Percentiles rank a stretch among this genome's conserved stretches.
phyloP scores from a whole-genome alignment of 31 red algal species.

The Endocladia muricata region DNA sequence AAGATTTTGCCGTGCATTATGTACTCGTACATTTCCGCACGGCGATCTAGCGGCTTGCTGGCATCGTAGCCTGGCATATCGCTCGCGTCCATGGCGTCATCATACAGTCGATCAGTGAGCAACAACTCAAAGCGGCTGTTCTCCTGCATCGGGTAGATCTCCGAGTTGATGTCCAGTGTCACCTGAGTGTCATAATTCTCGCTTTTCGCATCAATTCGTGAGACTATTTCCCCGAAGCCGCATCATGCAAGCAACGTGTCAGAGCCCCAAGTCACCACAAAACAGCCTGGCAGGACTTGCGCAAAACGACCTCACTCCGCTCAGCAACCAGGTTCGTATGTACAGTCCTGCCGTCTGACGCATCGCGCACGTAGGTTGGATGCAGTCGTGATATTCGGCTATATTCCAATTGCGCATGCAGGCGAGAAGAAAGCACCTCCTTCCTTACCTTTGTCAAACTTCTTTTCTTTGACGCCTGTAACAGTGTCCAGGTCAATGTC shows the following conservation, averaged over 20 bases:
- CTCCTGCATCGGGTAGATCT: constrained; percentile 60
- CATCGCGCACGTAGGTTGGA: neutral
- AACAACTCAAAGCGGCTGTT: constrained; percentile 58
- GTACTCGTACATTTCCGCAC: constrained; percentile 70
- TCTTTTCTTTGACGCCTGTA: constrained; percentile 14
- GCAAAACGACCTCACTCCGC: too few relatives aligned
- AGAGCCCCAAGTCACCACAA: neutral
- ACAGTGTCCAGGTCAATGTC: constrained; percentile 28
- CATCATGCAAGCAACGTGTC: neutral
- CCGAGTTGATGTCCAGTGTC: constrained; percentile 73
- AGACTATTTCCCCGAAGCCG: constrained; percentile 63
- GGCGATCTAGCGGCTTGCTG: constrained; percentile 30
- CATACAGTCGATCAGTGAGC: constrained; percentile 40
- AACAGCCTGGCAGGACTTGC: neutral
- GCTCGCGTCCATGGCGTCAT: constrained; percentile 14
- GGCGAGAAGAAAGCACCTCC: too few relatives aligned
- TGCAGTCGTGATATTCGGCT: neutral
- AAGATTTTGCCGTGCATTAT: constrained; percentile 87
- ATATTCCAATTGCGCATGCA: neutral
- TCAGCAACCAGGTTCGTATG: neutral
- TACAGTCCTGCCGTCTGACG: neutral
- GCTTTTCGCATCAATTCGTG: constrained; percentile 70
- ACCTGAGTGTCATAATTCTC: constrained; percentile 71
- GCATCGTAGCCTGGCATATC: constrained; percentile 57
- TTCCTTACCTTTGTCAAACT: constrained; percentile 53